Conservation (phyloP, 768 basidiomycete species). For the Tephrocybe sp. region DNA sequence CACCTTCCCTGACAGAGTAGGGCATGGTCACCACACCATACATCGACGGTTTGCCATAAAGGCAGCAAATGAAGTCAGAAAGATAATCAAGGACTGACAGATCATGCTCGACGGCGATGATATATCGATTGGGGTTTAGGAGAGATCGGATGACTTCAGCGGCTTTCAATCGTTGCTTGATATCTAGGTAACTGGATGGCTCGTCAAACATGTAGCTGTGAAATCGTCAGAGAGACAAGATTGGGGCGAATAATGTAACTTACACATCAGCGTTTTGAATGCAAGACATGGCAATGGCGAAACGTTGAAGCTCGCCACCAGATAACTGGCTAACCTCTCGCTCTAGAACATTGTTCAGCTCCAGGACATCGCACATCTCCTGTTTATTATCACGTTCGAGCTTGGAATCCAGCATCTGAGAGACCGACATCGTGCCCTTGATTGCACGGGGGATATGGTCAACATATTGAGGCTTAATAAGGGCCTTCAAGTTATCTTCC, state of each 20-base stretch:
- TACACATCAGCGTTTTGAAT: conserved; percentile 95
- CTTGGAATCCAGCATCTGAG: conserved; percentile 90
- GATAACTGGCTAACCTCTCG: conserved; percentile 85
- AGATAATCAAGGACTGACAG: conserved; percentile 96
- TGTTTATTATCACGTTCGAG: conserved; percentile 87
- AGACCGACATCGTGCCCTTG: conserved; percentile 84
- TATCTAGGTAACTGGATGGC: conserved; percentile 96
- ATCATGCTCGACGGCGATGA: conserved; percentile 98
- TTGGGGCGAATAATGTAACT: conserved; percentile 27
- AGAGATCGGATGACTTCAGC: conserved; percentile 92
- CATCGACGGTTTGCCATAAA: conserved; percentile 96
- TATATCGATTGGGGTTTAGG: conserved; percentile 80
- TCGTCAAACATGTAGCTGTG: conserved; percentile 97
- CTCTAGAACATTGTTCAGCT: conserved; percentile 81
- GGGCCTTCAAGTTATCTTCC: conserved; percentile 96
- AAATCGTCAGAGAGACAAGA: conserved; percentile 1
- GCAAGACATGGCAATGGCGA: conserved; percentile 97
- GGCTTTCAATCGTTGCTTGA: conserved; percentile 92
- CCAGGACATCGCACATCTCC: conserved; percentile 79
- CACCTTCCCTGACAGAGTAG: conserved; percentile 95
- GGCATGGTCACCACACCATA: conserved; percentile 99
- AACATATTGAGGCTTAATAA: conserved; percentile 99
- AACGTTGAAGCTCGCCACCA: conserved; percentile 96
- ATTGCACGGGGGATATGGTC: conserved; percentile 97
- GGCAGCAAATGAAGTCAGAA: conserved; percentile 95